These are phyloP conservation scores for Blastocystis sp. DNA, from an alignment of 352 stramenopile species.

Conservation along the genomic window DNA sequence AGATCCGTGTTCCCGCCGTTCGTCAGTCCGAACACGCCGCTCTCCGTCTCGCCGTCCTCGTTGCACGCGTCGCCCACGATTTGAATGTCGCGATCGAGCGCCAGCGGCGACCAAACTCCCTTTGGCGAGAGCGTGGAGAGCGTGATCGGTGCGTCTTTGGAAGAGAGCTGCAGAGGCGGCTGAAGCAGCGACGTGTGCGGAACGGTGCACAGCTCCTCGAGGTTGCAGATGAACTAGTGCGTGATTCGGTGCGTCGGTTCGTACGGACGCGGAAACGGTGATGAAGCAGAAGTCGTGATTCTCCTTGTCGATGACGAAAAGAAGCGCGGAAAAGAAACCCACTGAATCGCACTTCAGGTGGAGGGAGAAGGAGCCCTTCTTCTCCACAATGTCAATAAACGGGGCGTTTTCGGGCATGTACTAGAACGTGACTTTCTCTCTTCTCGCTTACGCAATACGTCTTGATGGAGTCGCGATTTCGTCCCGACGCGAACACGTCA, in stretches of 20 bases:
- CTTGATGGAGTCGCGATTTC: background rate
- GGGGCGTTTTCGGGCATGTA: conserved; percentile 14
- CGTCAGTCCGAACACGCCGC: conserved; percentile 11
- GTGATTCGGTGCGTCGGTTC: background rate
- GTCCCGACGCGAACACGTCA: background rate
- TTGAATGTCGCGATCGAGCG: background rate
- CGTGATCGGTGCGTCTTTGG: background rate
- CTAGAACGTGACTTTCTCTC: background rate
- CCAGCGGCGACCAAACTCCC: conserved; percentile 4
- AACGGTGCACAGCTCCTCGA: background rate
- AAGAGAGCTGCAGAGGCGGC: background rate
- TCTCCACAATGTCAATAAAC: background rate
- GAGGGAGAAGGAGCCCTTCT: conserved; percentile 10
- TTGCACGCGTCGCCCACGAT: conserved; percentile 9
- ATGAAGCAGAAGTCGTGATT: conserved; percentile 56
- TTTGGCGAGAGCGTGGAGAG: background rate
- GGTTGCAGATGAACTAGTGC: conserved; percentile 52
- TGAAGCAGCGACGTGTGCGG: background rate
- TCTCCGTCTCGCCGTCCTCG: background rate
- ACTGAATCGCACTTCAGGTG: conserved; percentile 9
- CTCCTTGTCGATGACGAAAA: conserved; percentile 19
- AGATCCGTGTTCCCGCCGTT: conserved; percentile 53
- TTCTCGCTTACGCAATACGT: background rate
- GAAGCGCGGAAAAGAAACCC: conserved; percentile 36
- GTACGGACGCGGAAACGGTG: conserved; percentile 42